Conservation (phyloP, 768 basidiomycete species). For the Podaxis pistillaris region DNA sequence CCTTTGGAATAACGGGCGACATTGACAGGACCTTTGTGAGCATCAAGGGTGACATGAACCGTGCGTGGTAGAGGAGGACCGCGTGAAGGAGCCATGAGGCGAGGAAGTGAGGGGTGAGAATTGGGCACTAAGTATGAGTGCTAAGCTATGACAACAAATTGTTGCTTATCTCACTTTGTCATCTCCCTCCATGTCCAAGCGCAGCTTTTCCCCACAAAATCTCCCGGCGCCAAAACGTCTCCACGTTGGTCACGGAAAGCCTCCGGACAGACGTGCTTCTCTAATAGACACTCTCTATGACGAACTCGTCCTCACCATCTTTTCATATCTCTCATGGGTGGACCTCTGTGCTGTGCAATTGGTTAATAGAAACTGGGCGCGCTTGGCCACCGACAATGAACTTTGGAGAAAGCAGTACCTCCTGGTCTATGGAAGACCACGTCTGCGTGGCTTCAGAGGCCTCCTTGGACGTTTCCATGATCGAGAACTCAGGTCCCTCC, state of each 20-base stretch:
- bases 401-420: constrained; percentile 73
- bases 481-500: constrained; percentile 57
- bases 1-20: constrained; percentile 92
- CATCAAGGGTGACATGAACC: constrained; percentile 60
- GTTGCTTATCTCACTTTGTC: constrained; percentile 9
- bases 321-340: constrained; percentile 63
- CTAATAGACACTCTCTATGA: constrained; percentile 68
- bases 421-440: constrained; percentile 59
- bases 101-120: constrained; percentile 11
- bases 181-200: constrained; percentile 45
- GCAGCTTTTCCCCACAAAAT: constrained; percentile 41
- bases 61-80: constrained; percentile 54
- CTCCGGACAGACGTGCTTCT: constrained; percentile 24
- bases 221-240: constrained; percentile 61
- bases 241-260: constrained; percentile 26
- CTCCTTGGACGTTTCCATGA: constrained; percentile 56
- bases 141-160: not conserved
- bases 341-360: constrained; percentile 69
- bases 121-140: not conserved
- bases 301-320: constrained; percentile 71
- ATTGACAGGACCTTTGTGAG: constrained; percentile 85
- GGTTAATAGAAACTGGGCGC: constrained; percentile 63
- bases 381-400: constrained; percentile 68
- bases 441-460: constrained; percentile 67
- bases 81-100: constrained; percentile 51